These are phyloP conservation scores for Aspergillus egyptiacus DNA, from an alignment of 495 filamentous ascomycete species.

Conservation along the genomic window DNA sequence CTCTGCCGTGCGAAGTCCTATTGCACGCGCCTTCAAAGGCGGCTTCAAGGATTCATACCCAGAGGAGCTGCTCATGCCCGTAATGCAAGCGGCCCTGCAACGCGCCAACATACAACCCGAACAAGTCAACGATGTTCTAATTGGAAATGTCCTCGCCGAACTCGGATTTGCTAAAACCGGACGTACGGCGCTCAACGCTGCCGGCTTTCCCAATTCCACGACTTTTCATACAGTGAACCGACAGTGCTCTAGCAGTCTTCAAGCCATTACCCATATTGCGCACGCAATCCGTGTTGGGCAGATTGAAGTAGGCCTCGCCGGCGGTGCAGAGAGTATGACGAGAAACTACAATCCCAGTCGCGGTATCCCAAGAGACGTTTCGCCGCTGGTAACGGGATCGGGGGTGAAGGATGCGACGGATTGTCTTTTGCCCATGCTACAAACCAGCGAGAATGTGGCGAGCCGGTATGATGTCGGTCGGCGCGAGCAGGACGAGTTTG, in stretches of 20 bases:
- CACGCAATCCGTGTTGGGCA: constrained; percentile 65
- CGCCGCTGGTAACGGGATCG: constrained; percentile 51
- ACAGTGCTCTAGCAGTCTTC: constrained; percentile 84
- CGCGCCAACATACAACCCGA: constrained; percentile 17
- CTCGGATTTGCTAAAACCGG: constrained; percentile 78
- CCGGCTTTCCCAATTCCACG: constrained; percentile 79
- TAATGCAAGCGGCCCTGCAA: constrained; percentile 50
- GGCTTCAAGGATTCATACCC: constrained; percentile 82
- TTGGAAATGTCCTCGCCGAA: constrained; percentile 74
- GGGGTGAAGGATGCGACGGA: constrained; percentile 62
- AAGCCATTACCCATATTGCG: constrained; percentile 80
- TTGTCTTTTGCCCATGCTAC: constrained; percentile 81
- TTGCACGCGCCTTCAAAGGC: constrained; percentile 66
- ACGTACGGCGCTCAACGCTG: constrained; percentile 73
- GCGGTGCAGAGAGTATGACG: constrained; percentile 79
- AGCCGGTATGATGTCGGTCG: constrained; percentile 70
- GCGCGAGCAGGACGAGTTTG: constrained; percentile 67
- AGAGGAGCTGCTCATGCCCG: constrained; percentile 68
- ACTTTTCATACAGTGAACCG: constrained; percentile 70
- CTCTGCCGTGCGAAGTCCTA: constrained; percentile 65
- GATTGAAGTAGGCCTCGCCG: constrained; percentile 75
- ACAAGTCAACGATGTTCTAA: constrained; percentile 70
- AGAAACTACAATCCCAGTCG: constrained; percentile 53
- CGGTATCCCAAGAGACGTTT: constrained; percentile 64
- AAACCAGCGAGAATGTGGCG: constrained; percentile 84